Evolutionary conservation across 2,329 filamentous ascomycete genomes (phyloP).

Genomic region (Epichloe baconii): DNA sequence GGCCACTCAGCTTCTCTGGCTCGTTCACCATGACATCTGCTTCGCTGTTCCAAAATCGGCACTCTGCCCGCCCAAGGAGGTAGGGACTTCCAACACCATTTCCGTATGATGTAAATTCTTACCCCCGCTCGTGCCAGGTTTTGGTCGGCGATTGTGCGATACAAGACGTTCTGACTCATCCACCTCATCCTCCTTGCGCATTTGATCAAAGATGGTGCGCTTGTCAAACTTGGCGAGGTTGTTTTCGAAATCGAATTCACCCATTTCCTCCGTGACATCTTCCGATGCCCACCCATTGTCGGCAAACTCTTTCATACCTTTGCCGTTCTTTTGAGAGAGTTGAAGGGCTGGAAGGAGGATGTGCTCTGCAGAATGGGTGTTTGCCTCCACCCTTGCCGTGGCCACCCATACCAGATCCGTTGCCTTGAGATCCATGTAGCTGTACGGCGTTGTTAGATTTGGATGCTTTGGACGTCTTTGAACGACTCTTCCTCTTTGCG

Average conservation of each 20-base stretch:
- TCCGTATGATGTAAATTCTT: constrained; percentile 89
- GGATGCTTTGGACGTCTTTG: constrained; percentile 20
- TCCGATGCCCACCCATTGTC: constrained; percentile 91
- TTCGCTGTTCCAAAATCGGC: constrained; percentile 61
- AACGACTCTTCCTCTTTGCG: constrained; percentile 18
- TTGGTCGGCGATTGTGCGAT: constrained; percentile 64
- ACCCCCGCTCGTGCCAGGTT: constrained; percentile 60
- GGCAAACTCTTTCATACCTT: constrained; percentile 28
- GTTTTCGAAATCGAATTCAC: constrained; percentile 86
- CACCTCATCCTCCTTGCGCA: constrained; percentile 74
- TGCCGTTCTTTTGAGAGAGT: constrained; percentile 43
- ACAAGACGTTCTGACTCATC: constrained; percentile 88
- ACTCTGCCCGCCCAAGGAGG: constrained; percentile 23
- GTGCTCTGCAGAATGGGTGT: constrained; percentile 48
- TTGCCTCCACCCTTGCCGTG: constrained; percentile 43
- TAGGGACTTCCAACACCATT: constrained; percentile 64
- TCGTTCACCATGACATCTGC: constrained; percentile 46
- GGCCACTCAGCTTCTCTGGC: constrained; percentile 33
- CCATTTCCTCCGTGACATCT: constrained; percentile 87
- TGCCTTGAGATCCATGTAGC: constrained; percentile 14
- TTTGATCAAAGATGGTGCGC: constrained; percentile 78
- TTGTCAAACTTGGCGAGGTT: constrained; percentile 94
- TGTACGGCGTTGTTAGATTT: constrained; percentile 15
- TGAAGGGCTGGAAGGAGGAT: constrained; percentile 49
- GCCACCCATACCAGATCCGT: constrained; percentile 15